phyloP scores from a whole-genome alignment of 164 flowering plant species.

The Buxus sempervirens region DNA sequence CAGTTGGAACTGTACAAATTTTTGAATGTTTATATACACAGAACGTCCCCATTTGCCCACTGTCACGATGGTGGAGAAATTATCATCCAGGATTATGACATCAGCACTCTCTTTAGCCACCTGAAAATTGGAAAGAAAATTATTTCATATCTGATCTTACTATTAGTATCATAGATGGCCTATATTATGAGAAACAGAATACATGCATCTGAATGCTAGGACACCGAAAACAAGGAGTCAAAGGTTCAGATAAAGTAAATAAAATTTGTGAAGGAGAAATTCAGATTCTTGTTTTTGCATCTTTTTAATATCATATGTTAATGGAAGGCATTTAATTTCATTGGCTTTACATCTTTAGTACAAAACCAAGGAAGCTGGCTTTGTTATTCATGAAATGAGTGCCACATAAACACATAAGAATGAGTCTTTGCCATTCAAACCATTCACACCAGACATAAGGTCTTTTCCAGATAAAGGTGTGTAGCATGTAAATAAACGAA shows the following conservation, averaged over 20 bases:
- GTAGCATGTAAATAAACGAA: neutral
- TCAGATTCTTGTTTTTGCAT: no score
- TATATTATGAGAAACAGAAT: neutral
- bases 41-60: slow-evolving; percentile 98
- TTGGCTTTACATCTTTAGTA: neutral
- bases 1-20: slow-evolving; percentile 91
- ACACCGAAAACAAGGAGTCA: neutral
- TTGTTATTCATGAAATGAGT: neutral
- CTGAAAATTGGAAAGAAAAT: slow-evolving; percentile 28
- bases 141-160: neutral
- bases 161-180: neutral
- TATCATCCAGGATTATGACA: slow-evolving; percentile 87
- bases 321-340: neutral
- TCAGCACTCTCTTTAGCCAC: slow-evolving; percentile 99
- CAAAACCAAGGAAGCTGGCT: neutral
- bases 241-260: neutral
- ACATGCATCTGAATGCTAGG: neutral
- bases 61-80: slow-evolving; percentile 90
- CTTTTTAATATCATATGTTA: no score
- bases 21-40: slow-evolving; percentile 84
- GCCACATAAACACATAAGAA: neutral
- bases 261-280: no score
- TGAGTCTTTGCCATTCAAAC: neutral
- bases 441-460: no score
- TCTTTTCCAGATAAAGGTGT: neutral